Evolutionary conservation across 1,139 yeast species (phyloP).

Genomic region (Tardiomyces depauwii): DNA sequence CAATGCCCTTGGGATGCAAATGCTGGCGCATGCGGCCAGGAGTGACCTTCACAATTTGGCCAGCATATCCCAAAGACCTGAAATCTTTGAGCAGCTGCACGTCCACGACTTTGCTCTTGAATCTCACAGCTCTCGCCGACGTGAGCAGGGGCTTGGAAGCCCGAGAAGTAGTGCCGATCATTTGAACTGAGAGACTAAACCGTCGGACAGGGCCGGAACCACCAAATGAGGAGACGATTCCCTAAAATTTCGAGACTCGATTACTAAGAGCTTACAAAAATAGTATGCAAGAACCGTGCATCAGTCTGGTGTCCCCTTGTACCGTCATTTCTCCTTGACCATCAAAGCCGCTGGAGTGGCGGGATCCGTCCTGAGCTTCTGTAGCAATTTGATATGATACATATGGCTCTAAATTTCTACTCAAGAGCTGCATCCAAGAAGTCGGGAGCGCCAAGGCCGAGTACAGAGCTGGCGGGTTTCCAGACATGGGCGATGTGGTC

Average conservation of each 20-base stretch:
- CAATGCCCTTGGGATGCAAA: constrained; percentile 60
- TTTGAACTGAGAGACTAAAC: neutral
- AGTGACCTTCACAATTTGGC: constrained; percentile 66
- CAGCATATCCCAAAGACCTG: constrained; percentile 46
- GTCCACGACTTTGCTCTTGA: constrained; percentile 36
- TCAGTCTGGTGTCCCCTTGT: neutral
- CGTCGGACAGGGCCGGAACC: neutral
- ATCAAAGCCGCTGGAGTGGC: too few relatives aligned
- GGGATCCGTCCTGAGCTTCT: too few relatives aligned
- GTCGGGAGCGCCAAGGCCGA: neutral
- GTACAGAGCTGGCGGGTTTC: constrained; percentile 28
- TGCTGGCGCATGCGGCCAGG: constrained; percentile 78
- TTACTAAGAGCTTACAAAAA: neutral
- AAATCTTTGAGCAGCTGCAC: constrained; percentile 67
- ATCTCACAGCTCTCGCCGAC: constrained; percentile 5
- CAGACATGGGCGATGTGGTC: constrained; percentile 81
- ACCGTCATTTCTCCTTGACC: too few relatives aligned
- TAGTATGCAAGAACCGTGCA: too few relatives aligned
- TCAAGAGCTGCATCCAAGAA: neutral
- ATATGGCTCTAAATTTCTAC: too few relatives aligned
- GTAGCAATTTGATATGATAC: too few relatives aligned
- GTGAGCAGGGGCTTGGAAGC: constrained; percentile 1
- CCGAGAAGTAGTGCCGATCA: neutral
- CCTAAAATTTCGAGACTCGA: neutral
- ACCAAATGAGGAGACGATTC: neutral